Percentiles rank a stretch among this genome's conserved stretches.
Evolutionary conservation across 768 basidiomycete genomes (phyloP).

Genomic region (Terana coerulea): DNA sequence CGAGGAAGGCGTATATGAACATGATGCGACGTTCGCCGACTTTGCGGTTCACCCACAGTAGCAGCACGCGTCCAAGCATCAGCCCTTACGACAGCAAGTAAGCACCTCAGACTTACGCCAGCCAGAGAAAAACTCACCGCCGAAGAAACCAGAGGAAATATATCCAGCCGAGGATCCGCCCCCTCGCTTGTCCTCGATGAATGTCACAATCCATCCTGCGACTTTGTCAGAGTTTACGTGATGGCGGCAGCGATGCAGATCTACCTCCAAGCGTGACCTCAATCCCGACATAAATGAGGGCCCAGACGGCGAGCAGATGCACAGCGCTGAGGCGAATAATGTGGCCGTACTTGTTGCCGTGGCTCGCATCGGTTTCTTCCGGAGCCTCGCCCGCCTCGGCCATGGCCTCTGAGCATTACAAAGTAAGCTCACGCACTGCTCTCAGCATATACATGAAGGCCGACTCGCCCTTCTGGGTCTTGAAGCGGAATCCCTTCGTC

Average conservation of each 20-base stretch:
- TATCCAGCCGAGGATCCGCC: conserved; percentile 38
- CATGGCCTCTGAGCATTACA: conserved; percentile 21
- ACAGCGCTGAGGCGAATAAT: conserved; percentile 33
- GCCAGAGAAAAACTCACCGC: conserved; percentile 18
- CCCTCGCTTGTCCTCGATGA: conserved; percentile 34
- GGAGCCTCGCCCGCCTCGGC: conserved; percentile 24
- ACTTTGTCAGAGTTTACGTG: no score
- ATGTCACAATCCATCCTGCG: conserved; percentile 45
- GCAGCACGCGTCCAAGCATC: conserved; percentile 20
- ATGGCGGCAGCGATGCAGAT: no score
- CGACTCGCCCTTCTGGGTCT: conserved; percentile 26
- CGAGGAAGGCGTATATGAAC: conserved; percentile 22
- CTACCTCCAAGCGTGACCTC: conserved; percentile 41
- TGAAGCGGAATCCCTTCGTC: conserved; percentile 25
- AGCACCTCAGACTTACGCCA: background rate
- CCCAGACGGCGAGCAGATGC: conserved; percentile 36
- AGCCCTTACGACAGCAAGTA: conserved; percentile 26
- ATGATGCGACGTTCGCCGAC: conserved; percentile 26
- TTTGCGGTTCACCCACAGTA: conserved; percentile 24
- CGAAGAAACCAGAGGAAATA: conserved; percentile 41
- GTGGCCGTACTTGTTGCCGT: conserved; percentile 28
- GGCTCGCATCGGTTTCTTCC: conserved; percentile 27
- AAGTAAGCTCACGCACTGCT: no score
- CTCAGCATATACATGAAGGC: background rate
- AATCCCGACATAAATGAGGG: conserved; percentile 40